phyloP scores from a whole-genome alignment of 352 stramenopile species.

The Thalassiosira allenii region DNA sequence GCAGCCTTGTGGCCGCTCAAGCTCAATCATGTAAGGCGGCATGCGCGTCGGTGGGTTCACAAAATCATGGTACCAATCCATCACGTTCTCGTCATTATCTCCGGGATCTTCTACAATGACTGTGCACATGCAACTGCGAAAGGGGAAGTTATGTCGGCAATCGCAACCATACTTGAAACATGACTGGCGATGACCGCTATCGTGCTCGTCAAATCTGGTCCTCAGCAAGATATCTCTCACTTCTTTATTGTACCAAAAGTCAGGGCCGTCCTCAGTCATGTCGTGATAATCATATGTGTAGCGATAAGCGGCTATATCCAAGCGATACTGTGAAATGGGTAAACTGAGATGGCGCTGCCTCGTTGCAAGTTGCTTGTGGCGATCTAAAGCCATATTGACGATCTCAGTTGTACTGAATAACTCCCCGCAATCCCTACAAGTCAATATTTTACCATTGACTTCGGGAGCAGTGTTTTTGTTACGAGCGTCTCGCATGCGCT shows the following conservation, averaged over 20 bases:
- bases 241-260: slow-evolving; percentile 6
- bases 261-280: not conserved
- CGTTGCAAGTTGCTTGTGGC: no score
- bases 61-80: not conserved
- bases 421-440: not conserved
- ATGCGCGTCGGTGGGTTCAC: not conserved
- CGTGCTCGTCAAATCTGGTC: not conserved
- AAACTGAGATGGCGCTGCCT: not conserved
- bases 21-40: not conserved
- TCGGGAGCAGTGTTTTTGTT: slow-evolving; percentile 15
- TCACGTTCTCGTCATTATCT: not conserved
- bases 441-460: not conserved
- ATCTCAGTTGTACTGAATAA: slow-evolving; percentile 4
- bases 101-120: not conserved
- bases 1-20: not conserved
- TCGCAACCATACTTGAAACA: slow-evolving; percentile 15
- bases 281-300: not conserved
- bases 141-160: not conserved
- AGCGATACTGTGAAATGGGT: not conserved
- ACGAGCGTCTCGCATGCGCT: slow-evolving; percentile 2
- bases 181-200: not conserved
- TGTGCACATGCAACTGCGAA: not conserved
- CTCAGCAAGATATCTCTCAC: slow-evolving; percentile 2
- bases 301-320: slow-evolving; percentile 6
- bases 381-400: slow-evolving; percentile 9